These are phyloP conservation scores for Talaromyces amestolkiae DNA, from an alignment of 2,329 filamentous ascomycete genomes.

Conservation along the genomic window DNA sequence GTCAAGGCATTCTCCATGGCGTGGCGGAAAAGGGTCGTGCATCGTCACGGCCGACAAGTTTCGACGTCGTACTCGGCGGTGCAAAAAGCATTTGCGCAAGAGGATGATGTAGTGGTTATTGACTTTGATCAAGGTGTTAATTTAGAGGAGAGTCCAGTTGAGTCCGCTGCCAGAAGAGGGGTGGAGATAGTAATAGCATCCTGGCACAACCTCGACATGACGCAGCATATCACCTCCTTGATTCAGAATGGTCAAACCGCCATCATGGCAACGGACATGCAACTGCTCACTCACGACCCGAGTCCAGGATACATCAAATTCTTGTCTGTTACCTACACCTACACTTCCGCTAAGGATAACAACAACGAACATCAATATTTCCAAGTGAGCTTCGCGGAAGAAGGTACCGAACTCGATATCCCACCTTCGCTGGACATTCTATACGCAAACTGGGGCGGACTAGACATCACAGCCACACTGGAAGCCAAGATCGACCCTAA, in stretches of 20 bases:
- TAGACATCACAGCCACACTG: not conserved
- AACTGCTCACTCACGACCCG: not conserved
- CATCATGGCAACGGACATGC: constrained; percentile 1
- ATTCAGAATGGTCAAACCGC: not conserved
- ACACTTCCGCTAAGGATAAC: not conserved
- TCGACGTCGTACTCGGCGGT: not conserved
- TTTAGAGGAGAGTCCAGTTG: too few species aligned
- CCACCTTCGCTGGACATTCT: not conserved
- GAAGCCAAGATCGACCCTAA: not conserved
- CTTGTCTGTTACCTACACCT: not conserved
- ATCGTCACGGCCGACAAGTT: not conserved
- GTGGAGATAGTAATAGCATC: not conserved
- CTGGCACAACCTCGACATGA: constrained; percentile 5
- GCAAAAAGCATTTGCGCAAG: not conserved
- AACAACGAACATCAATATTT: not conserved
- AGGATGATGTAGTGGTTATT: not conserved
- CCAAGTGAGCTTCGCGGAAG: not conserved
- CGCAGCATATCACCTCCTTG: not conserved
- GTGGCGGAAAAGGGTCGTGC: not conserved
- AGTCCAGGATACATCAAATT: constrained; percentile 4
- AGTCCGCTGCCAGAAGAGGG: too few species aligned
- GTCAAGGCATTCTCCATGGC: constrained; percentile 1
- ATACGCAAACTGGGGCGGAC: not conserved
- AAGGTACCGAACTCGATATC: not conserved
- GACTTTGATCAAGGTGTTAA: not conserved